Evolutionary conservation across 108 stramenopile species (phyloP), one percentile per base, ranked within the genome.

Genomic region (Cyclotella sp.): DNA sequence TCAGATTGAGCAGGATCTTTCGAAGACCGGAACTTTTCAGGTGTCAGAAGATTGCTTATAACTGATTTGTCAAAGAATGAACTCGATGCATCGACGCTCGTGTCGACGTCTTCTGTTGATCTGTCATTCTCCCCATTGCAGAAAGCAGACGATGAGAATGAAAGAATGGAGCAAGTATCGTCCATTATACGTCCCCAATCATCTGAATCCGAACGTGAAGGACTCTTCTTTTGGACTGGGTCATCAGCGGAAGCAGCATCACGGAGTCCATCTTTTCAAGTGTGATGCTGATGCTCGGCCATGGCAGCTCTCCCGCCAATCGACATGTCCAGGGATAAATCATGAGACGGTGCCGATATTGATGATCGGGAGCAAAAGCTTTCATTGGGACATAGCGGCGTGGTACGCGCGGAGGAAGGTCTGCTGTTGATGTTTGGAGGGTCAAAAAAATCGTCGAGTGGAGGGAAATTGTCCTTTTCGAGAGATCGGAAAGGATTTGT

Each of bases 281-380:
- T 73, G 15, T 65, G 82, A 58, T 78, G 63, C 42, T 72, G 63
- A 67, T 83, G 82, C 34, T 83, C 53, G 45, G 76, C 64, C 67
- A 78, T 43, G 47, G 72, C 82, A 9, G 82, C 82, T 40, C 67
- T 63, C 0, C 70, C 72, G 9, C 73, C 78, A 34, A 83, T 83
- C 51, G 82, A 79, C 81, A 82, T 78, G 63, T 82, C 81, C 27
- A 77, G 40, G 43, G 76, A 72, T 53, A 82, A 82, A 59, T 82
- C 75, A 7, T 62, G 21, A 24, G 51, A 73, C 9, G 60, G 30
- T 22, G 24, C 22, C 34, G 40, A 63, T 16, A 14, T 63, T 14
- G 27, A 21, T 54, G 53, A 7, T 64, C 72, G 26, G 1, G 75
- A 76, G 40, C 24, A 43, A 49, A 71, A 63, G 59, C 77, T 78